Evolutionary conservation across 164 flowering plant species (phyloP).

Genomic region (Buxus sempervirens): DNA sequence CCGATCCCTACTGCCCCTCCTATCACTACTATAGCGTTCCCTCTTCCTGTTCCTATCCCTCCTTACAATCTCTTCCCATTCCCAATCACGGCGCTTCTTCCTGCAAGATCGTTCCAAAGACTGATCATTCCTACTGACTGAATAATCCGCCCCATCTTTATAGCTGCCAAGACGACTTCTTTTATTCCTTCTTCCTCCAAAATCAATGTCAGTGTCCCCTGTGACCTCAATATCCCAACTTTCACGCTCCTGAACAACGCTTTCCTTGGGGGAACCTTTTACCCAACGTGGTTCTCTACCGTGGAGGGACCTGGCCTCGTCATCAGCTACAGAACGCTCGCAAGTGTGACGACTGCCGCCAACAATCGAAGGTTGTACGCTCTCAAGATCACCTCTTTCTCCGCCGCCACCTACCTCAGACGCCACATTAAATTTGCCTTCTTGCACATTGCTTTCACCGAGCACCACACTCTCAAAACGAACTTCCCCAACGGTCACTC

Average conservation of each 20-base stretch:
- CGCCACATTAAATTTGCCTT: conserved; percentile 1
- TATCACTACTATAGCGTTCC: conserved; percentile 32
- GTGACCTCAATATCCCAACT: conserved; percentile 8
- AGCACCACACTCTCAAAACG: neutral
- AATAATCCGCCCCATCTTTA: conserved; percentile 22
- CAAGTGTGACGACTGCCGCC: neutral
- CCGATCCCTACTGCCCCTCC: conserved; percentile 48
- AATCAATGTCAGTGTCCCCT: conserved; percentile 26
- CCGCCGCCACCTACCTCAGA: neutral
- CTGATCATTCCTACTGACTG: conserved; percentile 17
- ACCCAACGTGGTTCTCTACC: neutral
- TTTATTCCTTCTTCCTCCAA: conserved; percentile 38
- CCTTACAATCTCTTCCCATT: conserved; percentile 55
- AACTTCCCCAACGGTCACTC: neutral
- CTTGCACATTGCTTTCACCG: neutral
- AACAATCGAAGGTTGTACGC: neutral
- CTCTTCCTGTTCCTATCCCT: conserved; percentile 48
- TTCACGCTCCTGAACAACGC: conserved; percentile 20
- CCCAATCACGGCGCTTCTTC: conserved; percentile 58
- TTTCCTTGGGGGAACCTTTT: conserved; percentile 11
- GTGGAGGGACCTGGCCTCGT: conserved; percentile 3
- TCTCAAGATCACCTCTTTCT: neutral
- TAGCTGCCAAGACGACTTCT: conserved; percentile 28
- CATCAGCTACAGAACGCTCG: neutral
- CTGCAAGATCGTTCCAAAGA: conserved; percentile 30